phyloP scores from a whole-genome alignment of 2,329 filamentous ascomycete species.

The Colletotrichum eleusines region DNA sequence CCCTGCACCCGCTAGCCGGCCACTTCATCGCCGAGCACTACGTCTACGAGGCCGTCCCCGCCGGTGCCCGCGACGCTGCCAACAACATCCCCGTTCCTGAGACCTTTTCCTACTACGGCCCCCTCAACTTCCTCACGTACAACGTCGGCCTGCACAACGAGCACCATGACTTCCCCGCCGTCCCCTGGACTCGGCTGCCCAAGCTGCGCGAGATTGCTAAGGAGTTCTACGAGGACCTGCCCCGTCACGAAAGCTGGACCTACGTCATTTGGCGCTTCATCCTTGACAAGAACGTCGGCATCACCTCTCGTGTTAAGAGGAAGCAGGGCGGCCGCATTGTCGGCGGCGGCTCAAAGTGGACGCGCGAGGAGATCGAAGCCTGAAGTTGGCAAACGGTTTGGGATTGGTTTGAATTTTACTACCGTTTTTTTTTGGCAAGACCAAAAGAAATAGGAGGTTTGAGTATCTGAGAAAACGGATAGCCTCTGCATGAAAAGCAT shows the following conservation, averaged over 20 bases:
- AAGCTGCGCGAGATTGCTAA: conserved; percentile 81
- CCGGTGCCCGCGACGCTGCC: conserved; percentile 66
- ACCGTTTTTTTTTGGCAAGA: not conserved
- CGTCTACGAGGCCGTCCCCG: conserved; percentile 76
- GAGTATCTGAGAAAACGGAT: not conserved
- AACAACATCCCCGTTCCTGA: conserved; percentile 81
- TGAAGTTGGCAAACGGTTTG: conserved; percentile 49
- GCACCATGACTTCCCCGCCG: conserved; percentile 97
- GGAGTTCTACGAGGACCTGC: conserved; percentile 93
- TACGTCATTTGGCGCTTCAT: conserved; percentile 97
- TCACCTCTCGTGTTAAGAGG: conserved; percentile 94
- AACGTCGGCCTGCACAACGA: conserved; percentile 99
- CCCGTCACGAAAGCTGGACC: conserved; percentile 89
- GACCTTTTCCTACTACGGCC: conserved; percentile 97
- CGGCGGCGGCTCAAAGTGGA: conserved; percentile 68
- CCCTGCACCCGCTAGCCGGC: conserved; percentile 91
- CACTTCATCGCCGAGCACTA: conserved; percentile 99
- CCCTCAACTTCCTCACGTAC: conserved; percentile 92
- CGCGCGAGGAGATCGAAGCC: conserved; percentile 76
- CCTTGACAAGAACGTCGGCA: conserved; percentile 86
- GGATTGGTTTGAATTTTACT: not conserved
- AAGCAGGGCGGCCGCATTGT: conserved; percentile 78
- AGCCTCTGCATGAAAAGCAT: conserved; percentile 2
- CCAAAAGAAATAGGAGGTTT: not conserved
- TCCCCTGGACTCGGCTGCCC: conserved; percentile 92